Evolutionary conservation across 768 basidiomycete species (phyloP), one percentile per base, ranked within the genome.

Genomic region (Russula earlei): DNA sequence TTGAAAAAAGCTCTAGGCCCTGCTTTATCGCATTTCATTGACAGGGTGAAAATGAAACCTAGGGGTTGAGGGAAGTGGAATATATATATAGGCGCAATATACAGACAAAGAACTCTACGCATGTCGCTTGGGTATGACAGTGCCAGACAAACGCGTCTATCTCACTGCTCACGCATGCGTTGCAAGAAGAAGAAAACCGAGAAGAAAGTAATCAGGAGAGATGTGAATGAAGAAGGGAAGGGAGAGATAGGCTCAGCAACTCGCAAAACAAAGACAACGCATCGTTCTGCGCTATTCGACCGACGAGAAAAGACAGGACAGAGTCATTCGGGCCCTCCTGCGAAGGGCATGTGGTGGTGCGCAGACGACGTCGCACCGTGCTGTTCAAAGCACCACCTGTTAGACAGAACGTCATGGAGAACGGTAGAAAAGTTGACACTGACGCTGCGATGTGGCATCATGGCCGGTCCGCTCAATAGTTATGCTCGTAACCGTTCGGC

Each of bases 401-500:
- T 29, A 56, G 48, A 50, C 34, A 38, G 14, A 17, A 17, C 19
- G 11, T 34, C 20, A 29, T 25, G 20, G 29, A 25, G 17, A n/a
- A 57, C 7, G 3, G 45, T 20, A n/a, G 20, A 10, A 40, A 41
- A 41, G 19, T 15, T 8, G 40, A 43, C 24, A 37, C 56, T 38
- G 36, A 60, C 59, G 6, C 15, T 31, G 38, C n/a, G 27, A 49
- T 33, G 47, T 38, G 36, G 37, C 53, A 46, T 52, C 22, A 51
- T 11, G 27, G n/a, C 52, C 24, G 17, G 36, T 33, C 58, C 34
- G 43, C 46, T 60, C 29, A 60, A 45, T 60, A 60, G 57, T 63
- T 63, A 59, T 66, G 63, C 31, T 65, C 65, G 60, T 68, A 69
- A 54, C 62, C 57, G 17, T 66, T 59, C 31, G 61, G 56, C 27